Conservation (phyloP, 1,284 basidiomycete genomes). For the Somion occarium region DNA sequence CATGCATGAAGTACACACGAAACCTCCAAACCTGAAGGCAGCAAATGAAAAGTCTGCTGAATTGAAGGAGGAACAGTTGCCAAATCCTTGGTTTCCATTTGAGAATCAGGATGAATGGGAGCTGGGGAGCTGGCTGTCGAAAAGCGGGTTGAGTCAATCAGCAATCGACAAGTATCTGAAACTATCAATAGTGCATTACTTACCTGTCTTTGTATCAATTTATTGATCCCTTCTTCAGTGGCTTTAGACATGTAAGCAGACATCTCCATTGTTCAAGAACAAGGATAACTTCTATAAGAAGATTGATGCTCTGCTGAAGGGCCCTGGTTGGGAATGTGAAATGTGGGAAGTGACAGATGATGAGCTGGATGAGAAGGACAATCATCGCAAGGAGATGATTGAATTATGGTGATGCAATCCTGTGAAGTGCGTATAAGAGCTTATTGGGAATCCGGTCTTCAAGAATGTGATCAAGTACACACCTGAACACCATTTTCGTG, state of each 20-base stretch:
- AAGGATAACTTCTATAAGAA: conserved; percentile 14
- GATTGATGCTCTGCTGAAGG: conserved; percentile 17
- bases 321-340: conserved; percentile 13
- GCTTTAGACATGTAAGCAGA: conserved; percentile 7
- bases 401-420: conserved; percentile 28
- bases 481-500: conserved; percentile 18
- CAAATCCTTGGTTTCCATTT: conserved; percentile 10
- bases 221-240: too few relatives aligned
- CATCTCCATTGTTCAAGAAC: conserved; percentile 17
- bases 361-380: conserved; percentile 10
- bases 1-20: not conserved
- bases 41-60: not conserved
- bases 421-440: conserved; percentile 21
- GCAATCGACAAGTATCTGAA: conserved; percentile 12
- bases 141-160: conserved; percentile 10
- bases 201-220: not conserved
- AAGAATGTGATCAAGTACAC: conserved; percentile 18
- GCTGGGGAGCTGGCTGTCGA: conserved; percentile 8
- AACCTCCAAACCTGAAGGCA: not conserved
- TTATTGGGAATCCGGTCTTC: conserved; percentile 27
- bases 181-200: conserved; percentile 8
- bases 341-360: conserved; percentile 16
- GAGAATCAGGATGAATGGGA: conserved; percentile 10
- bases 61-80: not conserved
- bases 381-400: conserved; percentile 13